Base-by-base conservation (phyloP, 768 basidiomycete genomes). In the Butyriboletus loyo region DNA sequence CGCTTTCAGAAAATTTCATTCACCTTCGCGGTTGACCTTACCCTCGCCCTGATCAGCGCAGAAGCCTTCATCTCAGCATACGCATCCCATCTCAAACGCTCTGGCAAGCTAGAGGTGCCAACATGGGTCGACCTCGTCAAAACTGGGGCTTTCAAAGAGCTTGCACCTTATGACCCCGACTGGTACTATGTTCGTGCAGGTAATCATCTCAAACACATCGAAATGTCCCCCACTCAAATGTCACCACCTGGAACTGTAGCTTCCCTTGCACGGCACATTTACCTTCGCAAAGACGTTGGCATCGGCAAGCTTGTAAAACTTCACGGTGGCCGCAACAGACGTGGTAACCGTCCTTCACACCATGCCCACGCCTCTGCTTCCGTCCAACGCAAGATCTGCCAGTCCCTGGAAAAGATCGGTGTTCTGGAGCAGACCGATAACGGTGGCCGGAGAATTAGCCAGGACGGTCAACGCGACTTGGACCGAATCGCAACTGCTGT, bases 171-270 rank as follows among this genome's bases (percentile, higher is more conserved):
- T 77, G 93, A 98, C 75, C 90, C 92, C 38, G 97, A 99, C 75
- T 99, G 97, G 97, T 99, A 86, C 83, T 99, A 98, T 77, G 81
- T 96, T 72, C 92, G 97, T 67, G 91, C 96, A 76, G 95, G 95
- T 97, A 67, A 71, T 85, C 82, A 24, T 38, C 6, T 30, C 21
- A 0, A 36, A 13, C 35, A 19, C 24, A 2, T 34, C 32, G 10
- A 42, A 22, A 17, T 30, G 1, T 32, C 7, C 5, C 17, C 40
- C 10, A 24, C 45, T 55, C 43, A 54, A 17, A 17, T 1, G 4
- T 27, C 11, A 34, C 6, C 28, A 30, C 13, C 13, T 11, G 15
- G 2, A 50, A 44, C 22, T 30, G 31, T 65, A 97, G 95, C 95
- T 71, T 92, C 95, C 59, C 77, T 98, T 66, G 96, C 96, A 75